phyloP scores from a whole-genome alignment of 169 alveolate genomes.

The Plasmodium yoelii region DNA sequence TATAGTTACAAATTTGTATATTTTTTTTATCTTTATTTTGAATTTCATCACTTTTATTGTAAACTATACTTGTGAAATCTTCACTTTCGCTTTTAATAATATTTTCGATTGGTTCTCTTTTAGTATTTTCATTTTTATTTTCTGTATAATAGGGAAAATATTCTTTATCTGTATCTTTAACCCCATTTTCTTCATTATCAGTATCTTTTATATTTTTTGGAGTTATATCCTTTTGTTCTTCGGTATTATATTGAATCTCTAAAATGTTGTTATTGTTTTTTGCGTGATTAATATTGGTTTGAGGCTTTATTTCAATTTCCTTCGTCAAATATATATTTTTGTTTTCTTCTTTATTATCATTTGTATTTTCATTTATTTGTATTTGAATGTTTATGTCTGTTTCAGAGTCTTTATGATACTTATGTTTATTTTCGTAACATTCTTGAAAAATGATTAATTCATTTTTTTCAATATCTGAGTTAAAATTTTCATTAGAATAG shows the following conservation, averaged over 20 bases:
- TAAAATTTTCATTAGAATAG: not conserved
- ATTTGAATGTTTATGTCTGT: not conserved
- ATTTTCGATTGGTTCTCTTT: too few species aligned
- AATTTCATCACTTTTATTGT: conserved; percentile 6
- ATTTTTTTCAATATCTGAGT: not conserved
- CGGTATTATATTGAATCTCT: too few species aligned
- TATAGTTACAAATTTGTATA: not conserved
- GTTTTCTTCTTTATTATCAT: conserved; percentile 5
- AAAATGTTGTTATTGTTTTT: too few species aligned
- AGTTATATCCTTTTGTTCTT: too few species aligned
- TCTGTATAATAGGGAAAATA: too few species aligned
- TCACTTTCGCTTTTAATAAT: not conserved
- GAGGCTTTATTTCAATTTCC: not conserved
- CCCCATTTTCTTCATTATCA: too few species aligned
- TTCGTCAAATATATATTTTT: not conserved
- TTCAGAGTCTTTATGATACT: not conserved
- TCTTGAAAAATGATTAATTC: not conserved
- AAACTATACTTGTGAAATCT: not conserved
- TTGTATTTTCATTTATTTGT: not conserved
- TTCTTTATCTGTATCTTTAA: too few species aligned
- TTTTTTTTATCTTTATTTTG: not conserved
- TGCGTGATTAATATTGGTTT: not conserved
- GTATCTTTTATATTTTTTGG: too few species aligned
- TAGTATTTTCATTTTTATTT: too few species aligned
- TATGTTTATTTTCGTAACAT: not conserved